phyloP scores from a whole-genome alignment of 176 grass and related monocot genomes.

The Zoysia pacifica region DNA sequence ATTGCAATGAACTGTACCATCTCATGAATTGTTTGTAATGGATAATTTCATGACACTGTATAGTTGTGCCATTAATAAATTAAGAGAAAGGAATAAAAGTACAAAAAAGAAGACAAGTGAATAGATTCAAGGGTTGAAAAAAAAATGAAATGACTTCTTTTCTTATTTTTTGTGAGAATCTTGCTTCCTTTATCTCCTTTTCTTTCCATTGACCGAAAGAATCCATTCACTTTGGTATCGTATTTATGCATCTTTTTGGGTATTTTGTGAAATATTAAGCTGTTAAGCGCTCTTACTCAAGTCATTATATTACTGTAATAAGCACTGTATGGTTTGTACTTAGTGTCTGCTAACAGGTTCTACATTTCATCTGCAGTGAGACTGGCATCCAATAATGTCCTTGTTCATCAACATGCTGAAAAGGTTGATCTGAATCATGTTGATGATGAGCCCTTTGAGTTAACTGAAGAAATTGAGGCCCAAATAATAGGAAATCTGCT shows the following conservation, averaged over 20 bases:
- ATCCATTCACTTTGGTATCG: conserved; percentile 33
- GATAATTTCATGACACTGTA: conserved; percentile 12
- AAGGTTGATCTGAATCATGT: conserved; percentile 49
- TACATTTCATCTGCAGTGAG: conserved; percentile 56
- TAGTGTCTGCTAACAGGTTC: conserved; percentile 18
- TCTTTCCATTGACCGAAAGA: conserved; percentile 32
- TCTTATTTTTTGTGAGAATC: conserved; percentile 22
- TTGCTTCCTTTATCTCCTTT: conserved; percentile 32
- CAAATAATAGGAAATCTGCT: conserved; percentile 92
- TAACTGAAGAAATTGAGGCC: conserved; percentile 78
- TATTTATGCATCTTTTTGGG: background rate
- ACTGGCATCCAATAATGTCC: conserved; percentile 54
- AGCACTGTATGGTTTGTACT: conserved; percentile 26
- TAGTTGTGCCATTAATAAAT: conserved; percentile 23
- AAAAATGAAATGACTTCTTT: background rate
- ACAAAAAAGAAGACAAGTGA: conserved; percentile 20
- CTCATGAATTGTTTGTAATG: background rate
- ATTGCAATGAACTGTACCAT: conserved; percentile 29
- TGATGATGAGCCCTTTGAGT: conserved; percentile 77
- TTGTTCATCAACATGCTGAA: conserved; percentile 46
- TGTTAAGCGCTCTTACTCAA: background rate
- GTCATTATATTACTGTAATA: background rate
- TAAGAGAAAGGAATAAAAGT: background rate
- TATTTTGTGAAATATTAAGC: conserved; percentile 13
- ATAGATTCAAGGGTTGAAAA: conserved; percentile 6